These are phyloP conservation scores for Cajanus cajan DNA, from an alignment of 306 rosid species.

Conservation along the genomic window DNA sequence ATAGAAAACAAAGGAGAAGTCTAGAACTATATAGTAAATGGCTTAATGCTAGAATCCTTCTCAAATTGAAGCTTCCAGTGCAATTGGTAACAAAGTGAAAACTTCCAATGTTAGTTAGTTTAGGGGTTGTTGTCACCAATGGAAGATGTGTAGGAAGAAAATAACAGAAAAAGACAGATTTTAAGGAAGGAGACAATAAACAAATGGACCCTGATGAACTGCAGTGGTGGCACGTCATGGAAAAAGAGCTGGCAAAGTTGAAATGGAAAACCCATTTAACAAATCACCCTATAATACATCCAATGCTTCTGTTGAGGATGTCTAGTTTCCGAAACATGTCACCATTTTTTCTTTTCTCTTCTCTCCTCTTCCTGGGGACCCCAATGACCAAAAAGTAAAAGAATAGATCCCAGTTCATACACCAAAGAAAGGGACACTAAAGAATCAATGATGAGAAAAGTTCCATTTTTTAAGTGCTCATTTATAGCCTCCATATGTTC, in stretches of 20 bases:
- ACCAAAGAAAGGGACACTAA: not conserved
- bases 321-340: not conserved
- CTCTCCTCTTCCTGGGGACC: not conserved
- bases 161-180: not conserved
- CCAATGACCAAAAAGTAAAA: slow-evolving; percentile 10
- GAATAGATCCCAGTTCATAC: not conserved
- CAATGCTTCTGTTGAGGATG: slow-evolving; percentile 10
- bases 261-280: slow-evolving; percentile 9
- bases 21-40: not conserved
- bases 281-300: slow-evolving; percentile 11
- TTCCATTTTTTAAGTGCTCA: slow-evolving; percentile 15
- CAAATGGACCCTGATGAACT: slow-evolving; percentile 17
- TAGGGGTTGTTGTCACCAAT: not conserved
- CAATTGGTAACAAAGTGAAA: not conserved
- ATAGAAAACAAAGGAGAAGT: too few relatives aligned
- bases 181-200: slow-evolving; percentile 12
- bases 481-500: not conserved
- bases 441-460: slow-evolving; percentile 17
- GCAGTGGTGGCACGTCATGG: slow-evolving; percentile 8
- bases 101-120: not conserved
- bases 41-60: not conserved
- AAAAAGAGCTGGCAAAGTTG: slow-evolving; percentile 29
- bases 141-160: not conserved
- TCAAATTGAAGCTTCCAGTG: not conserved
- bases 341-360: not conserved